Conservation (phyloP, 805 yeast genomes). For the Limtongia smithiae region DNA sequence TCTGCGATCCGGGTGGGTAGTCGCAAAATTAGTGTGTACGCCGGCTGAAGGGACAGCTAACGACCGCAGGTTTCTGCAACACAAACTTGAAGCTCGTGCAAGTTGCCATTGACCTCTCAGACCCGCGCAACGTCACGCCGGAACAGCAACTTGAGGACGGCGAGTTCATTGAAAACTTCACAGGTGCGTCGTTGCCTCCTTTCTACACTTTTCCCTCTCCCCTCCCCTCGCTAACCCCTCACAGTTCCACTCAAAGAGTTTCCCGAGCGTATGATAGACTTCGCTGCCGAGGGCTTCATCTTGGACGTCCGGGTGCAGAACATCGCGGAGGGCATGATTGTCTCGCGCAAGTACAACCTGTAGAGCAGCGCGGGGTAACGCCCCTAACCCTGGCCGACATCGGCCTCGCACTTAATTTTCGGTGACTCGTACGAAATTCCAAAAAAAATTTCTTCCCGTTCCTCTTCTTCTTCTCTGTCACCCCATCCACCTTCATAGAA, state of each 20-base stretch:
- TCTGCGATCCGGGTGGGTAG: conserved; percentile 68
- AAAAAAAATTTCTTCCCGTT: background rate
- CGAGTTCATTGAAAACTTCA: conserved; percentile 88
- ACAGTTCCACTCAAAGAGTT: conserved; percentile 53
- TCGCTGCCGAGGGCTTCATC: conserved; percentile 63
- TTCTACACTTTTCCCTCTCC: background rate
- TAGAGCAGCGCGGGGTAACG: background rate
- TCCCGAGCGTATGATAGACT: conserved; percentile 49
- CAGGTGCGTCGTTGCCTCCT: conserved; percentile 29
- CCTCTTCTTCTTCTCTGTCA: background rate
- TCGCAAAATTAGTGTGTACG: background rate
- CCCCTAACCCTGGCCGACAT: background rate
- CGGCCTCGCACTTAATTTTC: background rate
- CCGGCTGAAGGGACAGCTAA: background rate
- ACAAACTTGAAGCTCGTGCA: conserved; percentile 79
- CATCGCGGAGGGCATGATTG: conserved; percentile 72
- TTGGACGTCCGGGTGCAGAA: conserved; percentile 87
- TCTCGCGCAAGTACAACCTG: conserved; percentile 43
- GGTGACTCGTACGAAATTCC: background rate
- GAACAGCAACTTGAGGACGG: conserved; percentile 76
- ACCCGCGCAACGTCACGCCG: conserved; percentile 65
- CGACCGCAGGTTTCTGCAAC: conserved; percentile 56
- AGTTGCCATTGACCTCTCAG: conserved; percentile 68
- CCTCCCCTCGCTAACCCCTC: background rate
- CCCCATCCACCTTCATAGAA: background rate